phyloP scores from a whole-genome alignment of 2,329 filamentous ascomycete genomes.

The Colletotrichum gloeosporioides region DNA sequence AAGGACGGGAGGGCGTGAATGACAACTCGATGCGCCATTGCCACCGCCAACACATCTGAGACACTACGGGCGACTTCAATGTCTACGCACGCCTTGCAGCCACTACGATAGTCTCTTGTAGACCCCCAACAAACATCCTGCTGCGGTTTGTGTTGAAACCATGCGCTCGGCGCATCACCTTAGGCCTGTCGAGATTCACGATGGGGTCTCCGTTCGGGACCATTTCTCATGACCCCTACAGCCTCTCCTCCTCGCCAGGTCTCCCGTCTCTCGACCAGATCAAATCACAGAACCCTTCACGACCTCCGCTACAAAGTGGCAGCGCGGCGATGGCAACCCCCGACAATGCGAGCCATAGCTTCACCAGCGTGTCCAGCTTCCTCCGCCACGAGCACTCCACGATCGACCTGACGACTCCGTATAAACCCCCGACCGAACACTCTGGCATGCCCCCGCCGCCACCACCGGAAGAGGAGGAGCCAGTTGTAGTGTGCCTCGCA shows the following conservation, averaged over 20 bases:
- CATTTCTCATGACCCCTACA: constrained; percentile 31
- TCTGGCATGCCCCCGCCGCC: not conserved
- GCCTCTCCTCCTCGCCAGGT: constrained; percentile 57
- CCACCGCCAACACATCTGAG: not conserved
- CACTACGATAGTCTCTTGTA: not conserved
- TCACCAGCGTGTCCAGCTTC: not conserved
- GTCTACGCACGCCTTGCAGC: not conserved
- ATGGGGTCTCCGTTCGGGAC: constrained; percentile 37
- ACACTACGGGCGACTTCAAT: not conserved
- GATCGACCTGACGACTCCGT: constrained; percentile 20
- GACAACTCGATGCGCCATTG: not conserved
- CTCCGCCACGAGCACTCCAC: not conserved
- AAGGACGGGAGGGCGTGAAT: not conserved
- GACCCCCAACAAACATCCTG: constrained; percentile 27
- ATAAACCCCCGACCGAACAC: not conserved
- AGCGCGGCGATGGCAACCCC: not conserved
- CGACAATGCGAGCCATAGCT: not conserved
- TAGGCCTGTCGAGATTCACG: constrained; percentile 30
- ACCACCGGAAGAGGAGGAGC: constrained; percentile 1
- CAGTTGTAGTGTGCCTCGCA: constrained; percentile 4
- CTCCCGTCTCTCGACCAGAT: constrained; percentile 59
- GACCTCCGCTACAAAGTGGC: not conserved
- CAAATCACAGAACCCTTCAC: constrained; percentile 36
- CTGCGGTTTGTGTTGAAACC: constrained; percentile 32
- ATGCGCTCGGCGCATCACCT: constrained; percentile 55